Base-by-base conservation (phyloP, 139 green algal species). In the Coelastrella sp. region DNA sequence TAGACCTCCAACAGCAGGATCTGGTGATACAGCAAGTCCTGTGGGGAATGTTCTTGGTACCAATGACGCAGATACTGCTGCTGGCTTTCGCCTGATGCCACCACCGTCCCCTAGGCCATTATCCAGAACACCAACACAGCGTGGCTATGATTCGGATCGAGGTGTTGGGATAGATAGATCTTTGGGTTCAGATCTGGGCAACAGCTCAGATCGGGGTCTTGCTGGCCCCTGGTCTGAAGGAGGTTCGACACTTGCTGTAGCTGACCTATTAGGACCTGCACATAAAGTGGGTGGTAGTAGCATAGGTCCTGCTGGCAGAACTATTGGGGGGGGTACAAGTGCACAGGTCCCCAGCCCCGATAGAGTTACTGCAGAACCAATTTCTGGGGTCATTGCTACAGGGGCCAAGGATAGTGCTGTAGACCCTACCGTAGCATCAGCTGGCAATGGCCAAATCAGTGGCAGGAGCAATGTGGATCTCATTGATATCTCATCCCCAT, bases 401-500 rank as follows among this genome's bases (percentile, higher is more conserved):
- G n/a, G n/a, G n/a, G n/a, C n/a, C n/a, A n/a, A n/a, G n/a, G n/a
- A n/a, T n/a, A n/a, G n/a, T n/a, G n/a, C n/a, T n/a, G n/a, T n/a
- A n/a, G n/a, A n/a, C n/a, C n/a, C n/a, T n/a, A n/a, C n/a, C n/a
- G n/a, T n/a, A n/a, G n/a, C n/a, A n/a, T n/a, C n/a, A n/a, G n/a
- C n/a, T n/a, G n/a, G n/a, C n/a, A n/a, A n/a, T n/a, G n/a, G n/a
- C n/a, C n/a, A n/a, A n/a, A n/a, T n/a, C n/a, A n/a, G n/a, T n/a
- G n/a, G n/a, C n/a, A n/a, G n/a, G n/a, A n/a, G n/a, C n/a, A n/a
- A n/a, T n/a, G n/a, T n/a, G n/a, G n/a, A n/a, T n/a, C 43, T 82
- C n/a, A 84, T 84, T 35, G 78, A 84, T 66, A 51, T 84, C 40
- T 84, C 78, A 45, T 84, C 78, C n/a, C 78, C 78, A 37, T 32